These are phyloP conservation scores for Kazachstania kunashirensis DNA, from an alignment of 805 yeast genomes.

Conservation along the genomic window DNA sequence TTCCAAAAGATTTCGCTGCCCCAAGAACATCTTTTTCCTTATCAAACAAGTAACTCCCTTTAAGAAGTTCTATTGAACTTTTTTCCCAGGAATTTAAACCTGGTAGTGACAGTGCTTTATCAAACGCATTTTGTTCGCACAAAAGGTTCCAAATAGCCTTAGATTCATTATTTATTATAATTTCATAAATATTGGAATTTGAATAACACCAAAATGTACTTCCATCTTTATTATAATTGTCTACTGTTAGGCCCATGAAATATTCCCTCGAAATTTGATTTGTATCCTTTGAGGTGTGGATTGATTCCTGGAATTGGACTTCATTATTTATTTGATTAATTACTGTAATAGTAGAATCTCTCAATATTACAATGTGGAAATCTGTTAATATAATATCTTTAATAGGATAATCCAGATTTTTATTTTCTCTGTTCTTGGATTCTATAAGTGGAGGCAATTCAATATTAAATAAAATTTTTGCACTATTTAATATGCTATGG, in stretches of 20 bases:
- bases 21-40: conserved; percentile 23
- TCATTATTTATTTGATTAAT: conserved; percentile 45
- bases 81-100: conserved; percentile 30
- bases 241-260: conserved; percentile 41
- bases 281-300: conserved; percentile 18
- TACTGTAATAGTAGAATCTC: conserved; percentile 34
- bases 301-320: conserved; percentile 34
- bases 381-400: conserved; percentile 39
- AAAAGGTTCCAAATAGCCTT: conserved; percentile 64
- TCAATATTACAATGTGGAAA: conserved; percentile 44
- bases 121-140: conserved; percentile 44
- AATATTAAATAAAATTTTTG: conserved; percentile 33
- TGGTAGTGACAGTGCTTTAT: conserved; percentile 48
- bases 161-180: conserved; percentile 59
- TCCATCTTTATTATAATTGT: conserved; percentile 33
- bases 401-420: conserved; percentile 19
- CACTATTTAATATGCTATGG: conserved; percentile 20
- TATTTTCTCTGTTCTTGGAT: neutral
- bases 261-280: conserved; percentile 26
- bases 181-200: conserved; percentile 51
- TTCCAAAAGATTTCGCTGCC: conserved; percentile 54
- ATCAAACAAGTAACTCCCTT: conserved; percentile 43
- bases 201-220: conserved; percentile 71
- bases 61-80: conserved; percentile 42
- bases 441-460: conserved; percentile 22